These are phyloP conservation scores for Pseudogymnoascus sp. DNA, from an alignment of 2,329 filamentous ascomycete genomes.

Conservation along the genomic window DNA sequence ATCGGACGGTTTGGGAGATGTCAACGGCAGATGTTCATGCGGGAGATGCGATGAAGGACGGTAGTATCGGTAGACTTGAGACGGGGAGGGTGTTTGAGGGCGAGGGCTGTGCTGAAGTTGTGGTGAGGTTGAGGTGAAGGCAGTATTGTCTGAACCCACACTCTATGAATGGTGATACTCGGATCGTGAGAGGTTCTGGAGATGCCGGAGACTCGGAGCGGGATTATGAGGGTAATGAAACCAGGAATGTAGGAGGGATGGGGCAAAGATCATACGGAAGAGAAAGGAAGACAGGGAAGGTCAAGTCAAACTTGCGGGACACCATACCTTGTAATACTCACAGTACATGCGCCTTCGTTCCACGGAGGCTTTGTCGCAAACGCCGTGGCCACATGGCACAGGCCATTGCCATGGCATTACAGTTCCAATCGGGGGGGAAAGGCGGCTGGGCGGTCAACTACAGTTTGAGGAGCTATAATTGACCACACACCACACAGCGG, in stretches of 20 bases:
- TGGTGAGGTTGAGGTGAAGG: neutral
- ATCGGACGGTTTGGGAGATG: neutral
- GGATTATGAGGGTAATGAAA: conserved; percentile 1
- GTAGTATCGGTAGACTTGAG: neutral
- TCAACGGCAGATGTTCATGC: conserved; percentile 1
- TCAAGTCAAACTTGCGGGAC: neutral
- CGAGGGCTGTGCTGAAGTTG: neutral
- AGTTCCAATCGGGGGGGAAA: neutral
- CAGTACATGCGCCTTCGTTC: neutral
- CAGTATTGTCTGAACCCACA: neutral
- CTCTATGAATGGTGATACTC: neutral
- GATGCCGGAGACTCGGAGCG: neutral
- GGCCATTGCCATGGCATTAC: neutral
- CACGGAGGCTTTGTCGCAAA: neutral
- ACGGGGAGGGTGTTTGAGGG: neutral
- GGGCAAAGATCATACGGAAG: conserved; percentile 1
- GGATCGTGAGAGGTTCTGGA: neutral
- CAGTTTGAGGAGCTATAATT: conserved; percentile 6
- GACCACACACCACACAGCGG: neutral
- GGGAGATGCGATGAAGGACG: neutral
- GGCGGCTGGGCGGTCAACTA: neutral
- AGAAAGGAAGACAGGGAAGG: conserved; percentile 1
- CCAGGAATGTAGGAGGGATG: neutral
- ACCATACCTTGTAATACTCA: neutral
- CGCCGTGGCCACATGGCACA: conserved; percentile 2